Percentiles rank a stretch among this genome's conserved stretches.
These are phyloP conservation scores for Neurospora sp. DNA, from an alignment of 495 filamentous ascomycete genomes.

Conservation along the genomic window DNA sequence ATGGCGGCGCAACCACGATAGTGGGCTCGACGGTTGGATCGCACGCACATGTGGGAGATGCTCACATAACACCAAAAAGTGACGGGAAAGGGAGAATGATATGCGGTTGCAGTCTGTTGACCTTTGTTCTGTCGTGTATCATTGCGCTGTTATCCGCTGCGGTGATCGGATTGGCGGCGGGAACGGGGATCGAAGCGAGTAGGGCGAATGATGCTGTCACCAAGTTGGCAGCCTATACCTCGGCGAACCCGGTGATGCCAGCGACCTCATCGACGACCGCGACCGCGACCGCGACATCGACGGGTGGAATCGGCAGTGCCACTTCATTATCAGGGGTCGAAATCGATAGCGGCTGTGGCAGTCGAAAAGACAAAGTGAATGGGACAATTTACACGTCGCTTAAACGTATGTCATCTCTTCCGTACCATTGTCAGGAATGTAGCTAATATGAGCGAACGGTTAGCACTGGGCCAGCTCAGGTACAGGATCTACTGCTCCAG, in stretches of 20 bases:
- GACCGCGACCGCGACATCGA: conserved; percentile 13
- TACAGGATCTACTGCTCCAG: conserved; percentile 29
- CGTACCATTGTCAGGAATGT: background rate
- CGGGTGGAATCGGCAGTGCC: conserved; percentile 2
- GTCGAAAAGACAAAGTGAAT: conserved; percentile 17
- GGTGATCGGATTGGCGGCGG: conserved; percentile 34
- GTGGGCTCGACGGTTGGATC: background rate
- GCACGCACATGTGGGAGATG: background rate
- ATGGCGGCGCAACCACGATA: conserved; percentile 3
- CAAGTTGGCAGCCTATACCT: conserved; percentile 15
- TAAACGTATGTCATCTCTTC: conserved; percentile 5
- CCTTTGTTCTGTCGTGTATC: conserved; percentile 31
- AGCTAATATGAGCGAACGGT: background rate
- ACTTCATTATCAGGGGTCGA: conserved; percentile 7
- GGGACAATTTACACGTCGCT: conserved; percentile 21
- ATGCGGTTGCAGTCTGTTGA: conserved; percentile 27
- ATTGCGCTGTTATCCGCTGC: conserved; percentile 30
- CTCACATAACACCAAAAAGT: background rate
- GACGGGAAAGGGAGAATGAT: conserved; percentile 5
- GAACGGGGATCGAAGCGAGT: conserved; percentile 30
- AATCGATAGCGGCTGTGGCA: conserved; percentile 30
- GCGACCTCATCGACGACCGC: background rate
- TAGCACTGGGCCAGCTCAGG: conserved; percentile 22
- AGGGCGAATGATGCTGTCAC: conserved; percentile 27
- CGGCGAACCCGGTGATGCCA: conserved; percentile 2